phyloP scores from a whole-genome alignment of 1,284 basidiomycete genomes.

The Malassezia globosa region DNA sequence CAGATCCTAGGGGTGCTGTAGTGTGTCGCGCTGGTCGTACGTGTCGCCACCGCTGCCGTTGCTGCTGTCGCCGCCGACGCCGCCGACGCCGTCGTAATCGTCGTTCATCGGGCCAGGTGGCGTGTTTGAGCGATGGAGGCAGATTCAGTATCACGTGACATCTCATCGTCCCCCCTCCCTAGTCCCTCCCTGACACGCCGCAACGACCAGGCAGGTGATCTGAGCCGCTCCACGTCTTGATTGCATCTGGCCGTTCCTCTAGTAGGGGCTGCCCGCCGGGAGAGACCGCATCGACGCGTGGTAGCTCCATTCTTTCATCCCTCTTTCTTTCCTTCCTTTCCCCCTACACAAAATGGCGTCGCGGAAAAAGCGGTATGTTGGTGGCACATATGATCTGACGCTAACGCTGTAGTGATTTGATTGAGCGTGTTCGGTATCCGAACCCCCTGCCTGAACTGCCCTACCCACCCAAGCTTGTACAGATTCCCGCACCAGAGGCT shows the following conservation, averaged over 20 bases:
- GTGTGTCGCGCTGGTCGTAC: not conserved
- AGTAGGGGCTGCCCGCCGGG: not conserved
- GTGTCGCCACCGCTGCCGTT: not conserved
- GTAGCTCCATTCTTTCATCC: too few species aligned
- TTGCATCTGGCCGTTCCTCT: too few species aligned
- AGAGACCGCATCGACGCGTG: too few species aligned
- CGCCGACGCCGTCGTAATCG: not conserved
- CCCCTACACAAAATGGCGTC: too few species aligned
- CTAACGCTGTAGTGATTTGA: slow-evolving; percentile 29
- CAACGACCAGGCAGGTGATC: too few species aligned
- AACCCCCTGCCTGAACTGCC: slow-evolving; percentile 46
- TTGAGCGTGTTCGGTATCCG: slow-evolving; percentile 43
- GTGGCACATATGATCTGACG: not conserved
- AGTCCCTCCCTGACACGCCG: too few species aligned
- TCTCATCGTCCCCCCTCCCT: too few species aligned
- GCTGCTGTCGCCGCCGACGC: not conserved
- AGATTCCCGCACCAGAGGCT: slow-evolving; percentile 26
- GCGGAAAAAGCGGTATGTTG: slow-evolving; percentile 17
- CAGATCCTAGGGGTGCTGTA: not conserved
- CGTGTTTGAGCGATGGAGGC: too few species aligned
- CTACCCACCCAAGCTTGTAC: slow-evolving; percentile 42
- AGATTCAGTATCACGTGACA: too few species aligned
- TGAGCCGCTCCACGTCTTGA: too few species aligned
- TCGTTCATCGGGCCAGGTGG: not conserved
- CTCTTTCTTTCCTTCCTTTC: too few species aligned